Evolutionary conservation across 108 stramenopile species (phyloP), one percentile per base, ranked within the genome.

Genomic region (Chaetoceros muelleri): DNA sequence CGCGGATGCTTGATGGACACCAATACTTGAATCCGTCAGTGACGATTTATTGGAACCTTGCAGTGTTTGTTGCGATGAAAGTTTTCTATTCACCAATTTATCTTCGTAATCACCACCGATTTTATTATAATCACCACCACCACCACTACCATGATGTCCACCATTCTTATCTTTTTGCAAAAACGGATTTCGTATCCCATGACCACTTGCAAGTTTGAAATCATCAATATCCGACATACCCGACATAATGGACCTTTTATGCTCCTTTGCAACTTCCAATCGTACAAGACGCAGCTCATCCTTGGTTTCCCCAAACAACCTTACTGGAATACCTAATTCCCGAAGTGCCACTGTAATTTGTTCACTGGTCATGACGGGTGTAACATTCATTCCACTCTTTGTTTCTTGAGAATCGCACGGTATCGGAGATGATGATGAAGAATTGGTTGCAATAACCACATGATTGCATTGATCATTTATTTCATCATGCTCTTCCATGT

Each of bases 131-230:
- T n/a, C n/a, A n/a, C n/a, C n/a, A n/a, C n/a, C n/a, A n/a, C n/a
- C n/a, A n/a, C n/a, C n/a, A n/a, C n/a, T n/a, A n/a, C n/a, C n/a
- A 10, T 16, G 1, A 54, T 52, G 21, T 24, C 65, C 31, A 0
- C 66, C 53, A 29, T 73, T 55, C 10, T 66, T 57, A 17, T 66
- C 60, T 46, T 63, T 57, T 58, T 74, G 81, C 48, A 90, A 67
- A 67, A 90, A 90, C 8, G 84, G 69, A 66, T 90, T 90, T 1
- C 87, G 74, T 46, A 85, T 90, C 17, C 84, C 66, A 71, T 83
- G 67, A 21, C 78, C 84, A n/a, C 72, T 72, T 19, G 78, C 84
- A 22, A 90, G 66, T 20, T 73, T 68, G 58, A 80, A 90, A 74
- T 90, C 88, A 50, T 85, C 79, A 46, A 66, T 64, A 67, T 85